phyloP scores from a whole-genome alignment of 139 green algal genomes.

The Astrephomene gubernaculifera region DNA sequence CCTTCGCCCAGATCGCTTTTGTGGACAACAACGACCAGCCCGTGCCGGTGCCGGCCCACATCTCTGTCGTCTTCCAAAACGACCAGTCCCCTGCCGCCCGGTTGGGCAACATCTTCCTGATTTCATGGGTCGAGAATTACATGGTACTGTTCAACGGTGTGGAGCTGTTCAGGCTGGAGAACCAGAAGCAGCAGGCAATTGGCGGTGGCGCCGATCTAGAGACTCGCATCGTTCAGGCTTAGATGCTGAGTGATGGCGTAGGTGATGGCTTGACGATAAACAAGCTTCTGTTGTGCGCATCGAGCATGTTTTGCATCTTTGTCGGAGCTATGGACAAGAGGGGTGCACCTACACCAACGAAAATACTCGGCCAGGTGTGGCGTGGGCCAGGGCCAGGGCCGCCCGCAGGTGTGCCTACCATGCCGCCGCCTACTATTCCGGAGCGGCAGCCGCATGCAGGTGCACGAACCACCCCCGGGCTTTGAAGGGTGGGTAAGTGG shows the following conservation, averaged over 20 bases:
- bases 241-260: not conserved
- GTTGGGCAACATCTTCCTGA: conserved; percentile 9
- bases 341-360: no score
- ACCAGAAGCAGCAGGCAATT: conserved; percentile 44
- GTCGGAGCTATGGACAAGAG: no score
- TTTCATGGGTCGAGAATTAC: conserved; percentile 41
- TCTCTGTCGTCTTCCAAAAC: conserved; percentile 17
- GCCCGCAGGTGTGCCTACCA: no score
- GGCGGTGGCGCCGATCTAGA: conserved; percentile 8
- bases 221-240: conserved; percentile 23
- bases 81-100: conserved; percentile 23
- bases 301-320: no score
- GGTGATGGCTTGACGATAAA: no score
- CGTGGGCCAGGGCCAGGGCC: no score
- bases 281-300: no score
- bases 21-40: conserved; percentile 34
- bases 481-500: no score
- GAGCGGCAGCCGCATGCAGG: no score
- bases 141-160: conserved; percentile 21
- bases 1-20: conserved; percentile 4
- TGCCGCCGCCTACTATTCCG: no score
- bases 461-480: no score
- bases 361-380: no score
- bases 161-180: conserved; percentile 41
- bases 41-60: conserved; percentile 2